Base-by-base conservation (phyloP, 2,329 filamentous ascomycete species). In the Teratosphaeria zuluensis region DNA sequence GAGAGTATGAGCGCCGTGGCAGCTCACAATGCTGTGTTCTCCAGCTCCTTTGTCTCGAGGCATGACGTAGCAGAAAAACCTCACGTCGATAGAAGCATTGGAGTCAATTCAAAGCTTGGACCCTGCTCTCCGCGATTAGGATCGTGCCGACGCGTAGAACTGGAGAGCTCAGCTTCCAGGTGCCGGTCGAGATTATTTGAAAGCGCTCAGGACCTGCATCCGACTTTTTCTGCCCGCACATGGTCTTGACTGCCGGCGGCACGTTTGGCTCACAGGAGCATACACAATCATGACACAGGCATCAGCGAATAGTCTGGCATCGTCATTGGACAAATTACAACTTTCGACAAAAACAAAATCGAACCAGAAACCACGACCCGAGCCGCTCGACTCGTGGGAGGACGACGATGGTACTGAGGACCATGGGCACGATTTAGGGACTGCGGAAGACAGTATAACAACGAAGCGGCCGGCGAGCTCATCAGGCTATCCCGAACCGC, bases 361-460 rank as follows among this genome's bases (percentile, higher is more conserved):
- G 58, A 64, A 19, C 60, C 74, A 19, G 76, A 87, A 21, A 9
- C 48, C 59, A 61, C 61, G 54, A 42, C 53, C 62, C 51, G 61
- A 65, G 54, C 63, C 64, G 1, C 82, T 80, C 56, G 88, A 91
- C 63, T 89, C 86, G 51, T 92, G 88, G 88, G 88, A 91, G 74
- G 87, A 94, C 66, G 88, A 88, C 58, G 79, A 81, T 33, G 73
- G 78, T 12, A 65, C 73, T 62, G 42, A 61, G 59, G 65, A 59
- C 57, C 65, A 60, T 62, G 66, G 72, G 61, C 58, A 38, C 4
- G 3, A 14, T 42, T 4, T 4, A 42, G 35, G 24, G 24, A 28
- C 24, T 28, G 24, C 35, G 14, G 35, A 48, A 21, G 42, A 48
- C 16, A 16, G 19, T 48, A n/a, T 28, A 4, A 69, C 56, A 64